These are phyloP conservation scores for Acacia concinna DNA, from an alignment of 331 rosid species.

Conservation along the genomic window DNA sequence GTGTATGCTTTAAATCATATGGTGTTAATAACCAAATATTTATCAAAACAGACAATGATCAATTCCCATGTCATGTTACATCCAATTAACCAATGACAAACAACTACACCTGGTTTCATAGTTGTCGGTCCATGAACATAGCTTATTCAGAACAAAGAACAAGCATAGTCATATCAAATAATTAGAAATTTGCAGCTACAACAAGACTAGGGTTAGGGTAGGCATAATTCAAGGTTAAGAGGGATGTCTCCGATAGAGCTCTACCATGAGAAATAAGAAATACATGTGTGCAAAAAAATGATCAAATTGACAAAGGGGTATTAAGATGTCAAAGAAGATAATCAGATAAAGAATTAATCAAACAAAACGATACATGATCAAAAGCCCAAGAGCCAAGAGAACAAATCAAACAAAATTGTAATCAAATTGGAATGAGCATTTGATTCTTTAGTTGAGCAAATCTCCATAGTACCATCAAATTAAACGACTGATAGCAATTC, in stretches of 20 bases:
- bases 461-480: neutral
- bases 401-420: neutral
- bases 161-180: too few species aligned
- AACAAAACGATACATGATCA: neutral
- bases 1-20: neutral
- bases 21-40: neutral
- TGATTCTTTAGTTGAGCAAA: neutral
- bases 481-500: neutral
- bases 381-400: neutral
- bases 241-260: neutral
- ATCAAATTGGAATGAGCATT: neutral
- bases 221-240: neutral
- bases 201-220: neutral
- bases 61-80: neutral
- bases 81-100: neutral
- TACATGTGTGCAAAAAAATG: neutral
- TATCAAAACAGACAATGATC: neutral
- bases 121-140: neutral
- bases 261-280: neutral
- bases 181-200: neutral
- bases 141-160: neutral
- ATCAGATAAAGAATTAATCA: neutral
- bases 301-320: neutral
- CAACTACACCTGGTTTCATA: neutral
- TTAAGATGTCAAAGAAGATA: neutral